Evolutionary conservation across 2,329 filamentous ascomycete genomes (phyloP).

Genomic region (Graphilbum sp.): DNA sequence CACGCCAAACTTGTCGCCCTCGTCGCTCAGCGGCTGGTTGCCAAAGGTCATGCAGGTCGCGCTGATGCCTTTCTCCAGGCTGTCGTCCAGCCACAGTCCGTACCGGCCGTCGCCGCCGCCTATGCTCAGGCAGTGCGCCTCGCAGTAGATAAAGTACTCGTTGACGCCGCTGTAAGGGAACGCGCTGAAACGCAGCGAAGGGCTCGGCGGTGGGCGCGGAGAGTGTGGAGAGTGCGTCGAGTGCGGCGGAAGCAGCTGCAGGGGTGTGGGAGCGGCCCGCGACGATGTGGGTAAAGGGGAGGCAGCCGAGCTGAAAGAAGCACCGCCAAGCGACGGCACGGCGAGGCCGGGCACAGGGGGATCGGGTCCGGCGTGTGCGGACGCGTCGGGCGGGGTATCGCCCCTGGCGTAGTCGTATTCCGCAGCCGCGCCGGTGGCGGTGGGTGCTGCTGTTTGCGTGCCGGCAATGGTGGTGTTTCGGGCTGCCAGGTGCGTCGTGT

Average conservation of each 20-base stretch:
- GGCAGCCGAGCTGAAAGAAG: neutral
- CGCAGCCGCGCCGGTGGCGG: constrained; percentile 5
- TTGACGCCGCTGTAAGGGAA: constrained; percentile 94
- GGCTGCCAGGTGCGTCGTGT: constrained; percentile 27
- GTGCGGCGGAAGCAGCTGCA: constrained; percentile 2
- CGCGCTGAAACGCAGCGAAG: constrained; percentile 84
- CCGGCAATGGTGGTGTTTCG: constrained; percentile 25
- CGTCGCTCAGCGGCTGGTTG: constrained; percentile 85
- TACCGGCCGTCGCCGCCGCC: constrained; percentile 83
- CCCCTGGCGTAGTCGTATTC: neutral
- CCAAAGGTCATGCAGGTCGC: constrained; percentile 79
- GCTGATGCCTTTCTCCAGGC: constrained; percentile 69
- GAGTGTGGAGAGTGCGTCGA: too few species aligned
- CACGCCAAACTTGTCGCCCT: constrained; percentile 82
- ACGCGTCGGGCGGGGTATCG: too few species aligned
- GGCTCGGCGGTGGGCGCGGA: constrained; percentile 36
- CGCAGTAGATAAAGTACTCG: constrained; percentile 92
- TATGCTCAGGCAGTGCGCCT: constrained; percentile 67
- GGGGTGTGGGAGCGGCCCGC: neutral
- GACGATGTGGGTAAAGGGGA: neutral
- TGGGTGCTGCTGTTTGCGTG: constrained; percentile 12
- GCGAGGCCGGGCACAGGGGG: constrained; percentile 7
- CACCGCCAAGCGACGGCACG: neutral
- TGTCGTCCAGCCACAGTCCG: constrained; percentile 83
- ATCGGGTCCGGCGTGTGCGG: neutral